These are phyloP conservation scores for Pseudotulostoma volvatum DNA, from an alignment of 495 filamentous ascomycete species.

Conservation along the genomic window DNA sequence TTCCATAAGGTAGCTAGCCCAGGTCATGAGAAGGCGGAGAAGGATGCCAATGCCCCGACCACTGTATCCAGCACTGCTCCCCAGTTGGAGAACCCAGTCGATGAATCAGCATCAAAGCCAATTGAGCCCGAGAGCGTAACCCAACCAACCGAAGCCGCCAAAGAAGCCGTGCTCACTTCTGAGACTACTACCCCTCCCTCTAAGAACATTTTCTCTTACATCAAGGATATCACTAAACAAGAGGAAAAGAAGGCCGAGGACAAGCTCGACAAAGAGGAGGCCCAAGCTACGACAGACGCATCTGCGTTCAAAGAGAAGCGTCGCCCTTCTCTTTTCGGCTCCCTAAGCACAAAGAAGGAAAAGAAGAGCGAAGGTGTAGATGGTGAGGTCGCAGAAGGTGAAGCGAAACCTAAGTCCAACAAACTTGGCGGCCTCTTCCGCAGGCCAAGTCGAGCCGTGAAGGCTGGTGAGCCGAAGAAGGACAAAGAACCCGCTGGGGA, in stretches of 20 bases:
- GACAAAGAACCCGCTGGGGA: constrained; percentile 16
- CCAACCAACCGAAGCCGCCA: constrained; percentile 26
- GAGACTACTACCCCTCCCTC: constrained; percentile 13
- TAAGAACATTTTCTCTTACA: constrained; percentile 1
- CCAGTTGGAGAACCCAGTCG: constrained; percentile 34
- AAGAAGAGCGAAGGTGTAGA: constrained; percentile 36
- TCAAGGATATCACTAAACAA: constrained; percentile 8
- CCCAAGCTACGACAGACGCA: constrained; percentile 11
- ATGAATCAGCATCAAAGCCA: constrained; percentile 26
- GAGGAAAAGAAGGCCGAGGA: constrained; percentile 20
- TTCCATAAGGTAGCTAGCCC: constrained; percentile 41
- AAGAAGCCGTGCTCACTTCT: too few relatives aligned
- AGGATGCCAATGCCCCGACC: constrained; percentile 32
- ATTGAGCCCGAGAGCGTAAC: constrained; percentile 29
- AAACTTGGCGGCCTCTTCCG: constrained; percentile 41
- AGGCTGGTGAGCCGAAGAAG: constrained; percentile 23
- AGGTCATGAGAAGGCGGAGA: constrained; percentile 34
- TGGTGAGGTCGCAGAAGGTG: constrained; percentile 31
- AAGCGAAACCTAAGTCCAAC: constrained; percentile 34
- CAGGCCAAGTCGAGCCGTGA: constrained; percentile 39
- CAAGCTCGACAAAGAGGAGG: constrained; percentile 8
- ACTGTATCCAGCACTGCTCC: constrained; percentile 33
- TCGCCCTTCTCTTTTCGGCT: constrained; percentile 39
- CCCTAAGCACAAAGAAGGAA: constrained; percentile 34
- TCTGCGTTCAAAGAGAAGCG: constrained; percentile 42